These are phyloP conservation scores for Vachellia pachyceras DNA, from an alignment of 306 rosid genomes.

Conservation along the genomic window DNA sequence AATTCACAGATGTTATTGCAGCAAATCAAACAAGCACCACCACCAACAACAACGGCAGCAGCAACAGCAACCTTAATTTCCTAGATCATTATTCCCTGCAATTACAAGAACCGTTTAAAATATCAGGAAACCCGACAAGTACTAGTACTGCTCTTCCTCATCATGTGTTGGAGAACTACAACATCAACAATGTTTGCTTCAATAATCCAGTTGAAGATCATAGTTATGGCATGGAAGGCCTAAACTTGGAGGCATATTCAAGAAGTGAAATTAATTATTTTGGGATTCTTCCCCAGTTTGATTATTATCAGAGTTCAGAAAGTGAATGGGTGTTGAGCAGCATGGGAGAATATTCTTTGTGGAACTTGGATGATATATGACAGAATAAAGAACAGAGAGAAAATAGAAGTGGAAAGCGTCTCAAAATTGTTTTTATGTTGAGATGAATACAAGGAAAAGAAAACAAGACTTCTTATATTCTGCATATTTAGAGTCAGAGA, in stretches of 20 bases:
- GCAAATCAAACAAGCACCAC: constrained; percentile 33
- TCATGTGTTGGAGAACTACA: constrained; percentile 40
- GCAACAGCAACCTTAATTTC: background rate
- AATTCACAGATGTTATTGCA: constrained; percentile 23
- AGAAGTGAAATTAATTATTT: constrained; percentile 35
- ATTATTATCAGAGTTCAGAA: constrained; percentile 59
- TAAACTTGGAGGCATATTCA: constrained; percentile 48
- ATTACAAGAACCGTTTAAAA: constrained; percentile 46
- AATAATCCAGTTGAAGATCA: constrained; percentile 36
- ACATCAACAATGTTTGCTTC: constrained; percentile 22
- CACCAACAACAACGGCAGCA: background rate
- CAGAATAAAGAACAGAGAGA: background rate
- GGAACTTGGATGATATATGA: constrained; percentile 71
- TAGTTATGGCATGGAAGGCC: constrained; percentile 55
- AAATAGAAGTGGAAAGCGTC: background rate
- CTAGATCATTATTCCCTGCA: constrained; percentile 46
- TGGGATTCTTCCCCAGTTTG: constrained; percentile 59
- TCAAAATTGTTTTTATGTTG: constrained; percentile 17
- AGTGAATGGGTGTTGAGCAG: constrained; percentile 58
- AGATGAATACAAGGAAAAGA: background rate
- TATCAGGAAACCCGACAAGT: constrained; percentile 39
- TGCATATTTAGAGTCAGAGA: background rate
- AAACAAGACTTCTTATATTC: background rate
- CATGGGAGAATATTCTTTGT: constrained; percentile 56
- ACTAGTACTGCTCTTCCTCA: constrained; percentile 15